Base-by-base conservation (phyloP, 495 filamentous ascomycete species). In the Chaetomium tenue region DNA sequence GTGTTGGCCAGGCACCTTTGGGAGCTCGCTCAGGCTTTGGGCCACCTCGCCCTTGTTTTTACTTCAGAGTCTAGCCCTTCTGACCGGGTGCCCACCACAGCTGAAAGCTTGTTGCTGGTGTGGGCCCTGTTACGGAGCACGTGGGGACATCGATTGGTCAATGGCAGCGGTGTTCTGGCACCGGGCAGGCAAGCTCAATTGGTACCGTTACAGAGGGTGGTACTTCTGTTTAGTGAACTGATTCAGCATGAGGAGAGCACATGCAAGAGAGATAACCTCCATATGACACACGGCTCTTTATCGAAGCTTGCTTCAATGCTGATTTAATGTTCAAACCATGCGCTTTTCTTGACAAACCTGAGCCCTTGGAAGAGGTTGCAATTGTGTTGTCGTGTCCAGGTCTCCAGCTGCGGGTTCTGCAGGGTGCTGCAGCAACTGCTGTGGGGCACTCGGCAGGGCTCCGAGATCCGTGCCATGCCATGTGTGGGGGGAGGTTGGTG, bases 71-170 rank as follows among this genome's bases (percentile, higher is more conserved):
- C 28, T 30, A 6, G 28, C 28, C 28, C 28, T 30, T 30, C 6
- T 7, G n/a, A 3, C 1, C 12, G 15, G 9, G 9, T 22, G n/a
- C 16, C 46, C 30, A 37, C 58, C 16, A 6, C 44, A 51, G 56
- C 56, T 47, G 20, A 57, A 58, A 58, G 40, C 51, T 39, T 50
- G 51, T 16, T 8, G 33, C 48, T 23, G 1, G 22, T 2, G 22
- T 44, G 13, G 40, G 13, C 18, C 9, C 4, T 23, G 37, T 20
- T 40, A 20, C 60, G 6, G 37, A 60, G 51, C 69, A 71, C 70
- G 70, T 72, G 70, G 62, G 33, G 58, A 9, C 55, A 60, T 60
- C 55, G 59, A 72, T 72, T 72, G 70, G 70, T 47, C 70, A 70
- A 72, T 72, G 57, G 42, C 40, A 30, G 42, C 56, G 25, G 42